Base-by-base conservation (phyloP, 148 eudicot genomes). In the Fallopia convolvulus region DNA sequence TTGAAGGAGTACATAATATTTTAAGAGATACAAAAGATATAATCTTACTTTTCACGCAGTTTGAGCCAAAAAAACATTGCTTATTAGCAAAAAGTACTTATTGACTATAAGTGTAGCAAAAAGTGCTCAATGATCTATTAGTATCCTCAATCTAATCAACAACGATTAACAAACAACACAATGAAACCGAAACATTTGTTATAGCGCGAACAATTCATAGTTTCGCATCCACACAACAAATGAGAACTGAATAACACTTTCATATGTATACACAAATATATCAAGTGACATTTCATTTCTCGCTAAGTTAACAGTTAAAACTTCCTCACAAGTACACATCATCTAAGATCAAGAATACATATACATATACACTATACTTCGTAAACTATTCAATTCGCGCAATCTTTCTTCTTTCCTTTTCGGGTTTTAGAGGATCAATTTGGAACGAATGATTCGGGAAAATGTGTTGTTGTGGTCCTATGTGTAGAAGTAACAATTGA, bases 381-480 rank as follows among this genome's bases (percentile, higher is more conserved):
- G 75, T 70, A 79, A 78, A 39, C 14, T 36, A 13, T 17, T 5
- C 70, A 32, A 23, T 14, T 52, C 58, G 18, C 10, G 36, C 68
- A 61, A 9, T 23, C 68, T 61, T 61, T 61, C 68, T 52, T 52
- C 58, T 61, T 61, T 53, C 1, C 36, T 61, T 61, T 61, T 61
- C 33, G 68, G 68, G 32, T 75, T 79, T 77, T 50, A 50, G 42
- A 21, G 74, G 41, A 36, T 39, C 39, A 79, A 75, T 10, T 60
- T 5, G 21, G 42, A 40, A 61, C 41, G 63, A 44, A 63, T 80
- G 47, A 20, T 75, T 36, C 40, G 40, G 48, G 74, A 72, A 76
- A 49, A 82, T 74, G 74, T 74, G 77, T 80, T 74, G 75, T 80
- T 79, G 80, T 70, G 82, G 65, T 87, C 80, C 56, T 81, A 76